Evolutionary conservation across 768 basidiomycete genomes (phyloP).

Genomic region (Tulasnella sp.): DNA sequence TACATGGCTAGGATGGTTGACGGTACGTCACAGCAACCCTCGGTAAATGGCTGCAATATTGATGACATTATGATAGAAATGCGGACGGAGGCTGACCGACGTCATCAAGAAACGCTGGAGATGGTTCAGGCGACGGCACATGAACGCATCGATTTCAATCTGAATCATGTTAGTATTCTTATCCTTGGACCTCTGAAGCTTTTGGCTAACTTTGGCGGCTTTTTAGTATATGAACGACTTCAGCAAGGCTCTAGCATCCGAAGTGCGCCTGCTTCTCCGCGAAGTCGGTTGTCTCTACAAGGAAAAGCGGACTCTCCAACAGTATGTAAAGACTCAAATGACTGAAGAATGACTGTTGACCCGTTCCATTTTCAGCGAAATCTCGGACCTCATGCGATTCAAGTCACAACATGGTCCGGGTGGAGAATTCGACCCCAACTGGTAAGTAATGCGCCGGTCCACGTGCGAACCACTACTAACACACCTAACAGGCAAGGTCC

Average conservation of each 20-base stretch:
- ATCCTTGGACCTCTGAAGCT: background rate
- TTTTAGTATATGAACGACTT: slow-evolving; percentile 69
- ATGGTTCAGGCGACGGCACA: slow-evolving; percentile 63
- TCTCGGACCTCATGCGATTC: slow-evolving; percentile 61
- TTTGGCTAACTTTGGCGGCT: background rate
- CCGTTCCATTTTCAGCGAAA: slow-evolving; percentile 40
- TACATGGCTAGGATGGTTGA: slow-evolving; percentile 41
- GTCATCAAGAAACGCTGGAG: slow-evolving; percentile 59
- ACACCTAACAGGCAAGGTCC: background rate
- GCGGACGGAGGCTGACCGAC: slow-evolving; percentile 56
- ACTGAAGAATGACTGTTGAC: background rate
- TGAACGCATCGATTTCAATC: slow-evolving; percentile 74
- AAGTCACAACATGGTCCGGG: slow-evolving; percentile 75
- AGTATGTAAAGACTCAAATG: slow-evolving; percentile 44
- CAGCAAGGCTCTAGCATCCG: slow-evolving; percentile 71
- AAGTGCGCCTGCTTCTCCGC: slow-evolving; percentile 72
- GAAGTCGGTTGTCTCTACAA: slow-evolving; percentile 80
- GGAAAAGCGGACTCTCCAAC: slow-evolving; percentile 66
- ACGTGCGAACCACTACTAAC: slow-evolving; percentile 27
- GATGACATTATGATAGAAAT: slow-evolving; percentile 40
- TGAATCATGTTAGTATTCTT: slow-evolving; percentile 52
- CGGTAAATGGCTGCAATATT: background rate
- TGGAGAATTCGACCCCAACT: slow-evolving; percentile 78
- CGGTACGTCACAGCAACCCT: slow-evolving; percentile 21
- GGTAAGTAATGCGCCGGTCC: slow-evolving; percentile 33